Conservation (phyloP, 164 flowering plant species). For the Sextonia rubra region DNA sequence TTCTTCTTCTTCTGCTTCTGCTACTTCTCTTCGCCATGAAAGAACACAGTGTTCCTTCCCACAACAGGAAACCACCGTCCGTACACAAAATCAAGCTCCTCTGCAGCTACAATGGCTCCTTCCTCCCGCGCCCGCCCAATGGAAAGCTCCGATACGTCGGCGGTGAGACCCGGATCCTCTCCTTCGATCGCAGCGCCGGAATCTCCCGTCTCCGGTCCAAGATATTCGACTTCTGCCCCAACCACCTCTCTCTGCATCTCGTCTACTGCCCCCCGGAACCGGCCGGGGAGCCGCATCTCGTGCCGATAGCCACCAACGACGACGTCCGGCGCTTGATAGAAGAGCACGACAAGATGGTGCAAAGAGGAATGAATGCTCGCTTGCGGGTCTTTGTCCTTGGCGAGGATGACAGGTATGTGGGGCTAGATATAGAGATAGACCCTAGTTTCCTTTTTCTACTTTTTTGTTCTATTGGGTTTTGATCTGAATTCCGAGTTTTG, state of each 20-base stretch:
- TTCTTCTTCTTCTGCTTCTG: too few species aligned
- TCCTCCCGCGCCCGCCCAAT: slow-evolving; percentile 20
- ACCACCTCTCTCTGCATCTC: slow-evolving; percentile 11
- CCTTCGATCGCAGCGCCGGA: slow-evolving; percentile 19
- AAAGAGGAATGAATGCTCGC: slow-evolving; percentile 14
- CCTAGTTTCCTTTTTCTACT: too few species aligned
- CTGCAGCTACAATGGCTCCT: slow-evolving; percentile 29
- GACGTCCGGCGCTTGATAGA: slow-evolving; percentile 29
- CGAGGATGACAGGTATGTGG: slow-evolving; percentile 2
- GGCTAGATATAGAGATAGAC: background rate
- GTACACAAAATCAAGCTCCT: slow-evolving; percentile 29
- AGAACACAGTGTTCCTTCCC: slow-evolving; percentile 1
- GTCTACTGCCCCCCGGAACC: slow-evolving; percentile 20
- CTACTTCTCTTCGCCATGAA: background rate
- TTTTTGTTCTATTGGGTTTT: background rate
- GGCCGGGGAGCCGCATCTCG: slow-evolving; percentile 10
- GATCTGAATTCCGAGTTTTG: background rate
- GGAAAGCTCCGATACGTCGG: slow-evolving; percentile 33
- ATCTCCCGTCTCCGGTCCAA: slow-evolving; percentile 15
- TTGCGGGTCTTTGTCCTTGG: slow-evolving; percentile 23
- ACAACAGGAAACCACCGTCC: background rate
- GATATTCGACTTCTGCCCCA: slow-evolving; percentile 23
- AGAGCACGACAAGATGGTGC: slow-evolving; percentile 22
- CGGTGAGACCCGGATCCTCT: slow-evolving; percentile 35
- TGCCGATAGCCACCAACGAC: slow-evolving; percentile 25